Evolutionary conservation across 2,329 filamentous ascomycete species (phyloP), one percentile per base, ranked within the genome.

Genomic region (Botrytis hyacinthi): DNA sequence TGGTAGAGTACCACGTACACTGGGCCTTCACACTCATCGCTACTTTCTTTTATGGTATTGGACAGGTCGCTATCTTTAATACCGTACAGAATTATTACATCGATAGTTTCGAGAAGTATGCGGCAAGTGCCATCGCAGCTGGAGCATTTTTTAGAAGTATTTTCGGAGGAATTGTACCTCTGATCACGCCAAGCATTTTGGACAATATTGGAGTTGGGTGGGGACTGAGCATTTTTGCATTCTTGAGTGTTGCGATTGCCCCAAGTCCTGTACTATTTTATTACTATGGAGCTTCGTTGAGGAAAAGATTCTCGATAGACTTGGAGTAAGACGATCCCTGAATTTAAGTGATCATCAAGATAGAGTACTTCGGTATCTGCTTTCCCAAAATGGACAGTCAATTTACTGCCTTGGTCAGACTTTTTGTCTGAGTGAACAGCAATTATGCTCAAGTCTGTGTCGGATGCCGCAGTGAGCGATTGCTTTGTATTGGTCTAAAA

Each of bases 21-120:
- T 90, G 87, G 87, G 85, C 88, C 32, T 86, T 84, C 0, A 87
- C 88, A 3, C 87, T 89, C 46, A 83, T 86, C 3, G 85, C 84
- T 1, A 88, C 85, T 0, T 68, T 85, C 84, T 76, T 85, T 85
- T 1, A 78, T 63, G 86, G 85, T 20, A 82, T 87, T 29, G 85
- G 86, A 3, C 86, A 87, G 72, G 85, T 88, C 18, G 84, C 86
- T 76, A 86, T 87, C 44, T 79, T 87, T 71, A 87, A 87, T 72
- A 82, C 82, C 20, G 85, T 85, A 26, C 86, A 88, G 71, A 88
- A 88, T 70, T 87, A 87, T 78, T 87, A 86, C 77, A 87, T 87
- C 65, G 85, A 87, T 76, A 82, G 82, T 35, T 87, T 86, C 73
- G 85, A 86, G 73, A 82, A 83, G 77, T 86, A 85, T 74, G 85